Evolutionary conservation across 106 monocot species (phyloP).

Genomic region (Apostasia shenzhenica): DNA sequence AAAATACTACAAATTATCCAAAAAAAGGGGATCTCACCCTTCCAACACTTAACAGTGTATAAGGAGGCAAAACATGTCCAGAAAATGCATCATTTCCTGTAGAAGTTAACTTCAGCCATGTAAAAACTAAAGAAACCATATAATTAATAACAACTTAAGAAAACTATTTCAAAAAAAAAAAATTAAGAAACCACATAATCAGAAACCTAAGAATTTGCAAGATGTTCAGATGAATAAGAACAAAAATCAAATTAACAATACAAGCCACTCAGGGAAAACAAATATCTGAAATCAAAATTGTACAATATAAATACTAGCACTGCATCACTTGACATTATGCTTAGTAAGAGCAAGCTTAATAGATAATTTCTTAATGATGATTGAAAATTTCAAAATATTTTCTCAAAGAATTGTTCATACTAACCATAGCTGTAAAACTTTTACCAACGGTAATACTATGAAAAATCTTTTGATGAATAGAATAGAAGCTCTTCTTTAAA

Average conservation of each 20-base stretch:
- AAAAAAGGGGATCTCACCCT: conserved; percentile 31
- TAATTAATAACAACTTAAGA: not conserved
- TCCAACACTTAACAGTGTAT: conserved; percentile 52
- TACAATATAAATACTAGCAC: too few relatives aligned
- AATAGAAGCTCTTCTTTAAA: too few relatives aligned
- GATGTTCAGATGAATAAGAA: not conserved
- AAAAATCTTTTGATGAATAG: too few relatives aligned
- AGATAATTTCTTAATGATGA: too few relatives aligned
- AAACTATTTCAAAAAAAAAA: not conserved
- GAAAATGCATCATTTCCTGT: conserved; percentile 46
- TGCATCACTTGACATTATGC: too few relatives aligned
- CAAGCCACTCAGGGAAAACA: not conserved
- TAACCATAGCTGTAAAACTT: too few relatives aligned
- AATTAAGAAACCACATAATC: not conserved
- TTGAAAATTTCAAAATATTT: too few relatives aligned
- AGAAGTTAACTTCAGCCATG: not conserved
- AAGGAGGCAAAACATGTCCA: conserved; percentile 32
- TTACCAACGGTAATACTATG: too few relatives aligned
- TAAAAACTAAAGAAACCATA: not conserved
- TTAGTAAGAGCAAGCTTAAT: too few relatives aligned
- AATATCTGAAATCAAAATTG: too few relatives aligned
- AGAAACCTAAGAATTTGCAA: not conserved
- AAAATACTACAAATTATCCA: not conserved
- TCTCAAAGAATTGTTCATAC: too few relatives aligned
- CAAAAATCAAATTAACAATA: not conserved